phyloP scores from a whole-genome alignment of 2,329 filamentous ascomycete genomes.

The Lanzia echinophila region DNA sequence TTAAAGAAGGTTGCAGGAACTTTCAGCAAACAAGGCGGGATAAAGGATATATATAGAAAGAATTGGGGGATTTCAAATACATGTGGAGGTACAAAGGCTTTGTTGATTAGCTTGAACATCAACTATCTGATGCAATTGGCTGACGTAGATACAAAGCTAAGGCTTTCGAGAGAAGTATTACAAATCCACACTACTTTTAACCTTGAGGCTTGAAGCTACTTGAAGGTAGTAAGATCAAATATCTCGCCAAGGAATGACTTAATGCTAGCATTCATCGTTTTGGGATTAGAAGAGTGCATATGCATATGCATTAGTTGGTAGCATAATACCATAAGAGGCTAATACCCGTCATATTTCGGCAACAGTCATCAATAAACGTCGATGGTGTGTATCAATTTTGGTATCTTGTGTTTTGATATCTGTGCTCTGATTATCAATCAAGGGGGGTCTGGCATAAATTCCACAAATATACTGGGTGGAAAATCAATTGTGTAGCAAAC shows the following conservation, averaged over 20 bases:
- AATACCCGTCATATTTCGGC: too few species aligned
- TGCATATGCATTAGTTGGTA: too few species aligned
- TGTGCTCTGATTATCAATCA: constrained; percentile 6
- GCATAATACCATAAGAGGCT: background rate
- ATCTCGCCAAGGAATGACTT: too few species aligned
- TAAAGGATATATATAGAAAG: background rate
- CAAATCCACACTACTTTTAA: too few species aligned
- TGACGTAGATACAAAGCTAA: background rate
- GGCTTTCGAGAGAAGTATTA: background rate
- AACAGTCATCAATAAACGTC: background rate
- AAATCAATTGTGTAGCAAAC: too few species aligned
- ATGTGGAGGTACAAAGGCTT: background rate
- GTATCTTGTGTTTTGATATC: background rate
- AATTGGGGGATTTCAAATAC: background rate
- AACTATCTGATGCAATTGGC: background rate
- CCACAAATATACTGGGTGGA: too few species aligned
- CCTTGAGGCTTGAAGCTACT: too few species aligned
- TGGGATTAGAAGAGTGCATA: too few species aligned
- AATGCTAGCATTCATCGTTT: too few species aligned
- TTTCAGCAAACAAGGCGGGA: background rate
- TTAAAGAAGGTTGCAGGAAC: background rate
- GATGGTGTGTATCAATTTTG: background rate
- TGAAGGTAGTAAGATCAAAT: too few species aligned
- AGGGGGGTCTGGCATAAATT: background rate
- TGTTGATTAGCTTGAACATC: background rate